These are phyloP conservation scores for Boletus sp. DNA, from an alignment of 768 basidiomycete species.

Conservation along the genomic window DNA sequence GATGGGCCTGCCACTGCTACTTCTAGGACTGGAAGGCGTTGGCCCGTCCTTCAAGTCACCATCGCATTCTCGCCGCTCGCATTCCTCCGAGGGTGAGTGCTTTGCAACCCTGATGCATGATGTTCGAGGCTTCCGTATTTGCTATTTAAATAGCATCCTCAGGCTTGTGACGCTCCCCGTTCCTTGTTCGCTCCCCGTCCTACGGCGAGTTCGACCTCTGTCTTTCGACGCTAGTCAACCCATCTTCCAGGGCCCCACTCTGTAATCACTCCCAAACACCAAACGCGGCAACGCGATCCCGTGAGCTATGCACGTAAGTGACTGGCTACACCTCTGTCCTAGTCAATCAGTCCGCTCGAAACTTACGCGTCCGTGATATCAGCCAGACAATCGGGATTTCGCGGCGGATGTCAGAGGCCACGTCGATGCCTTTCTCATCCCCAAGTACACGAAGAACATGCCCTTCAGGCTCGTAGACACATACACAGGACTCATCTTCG, in stretches of 20 bases:
- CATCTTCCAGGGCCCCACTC: not conserved
- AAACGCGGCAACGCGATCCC: not conserved
- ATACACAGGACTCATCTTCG: constrained; percentile 23
- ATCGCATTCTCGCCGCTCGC: not conserved
- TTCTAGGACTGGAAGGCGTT: not conserved
- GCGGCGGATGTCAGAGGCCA: constrained; percentile 10
- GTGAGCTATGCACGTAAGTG: constrained; percentile 7
- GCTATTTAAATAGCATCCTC: not conserved
- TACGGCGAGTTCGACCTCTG: not conserved
- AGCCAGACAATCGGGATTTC: constrained; percentile 7
- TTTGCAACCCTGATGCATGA: not conserved
- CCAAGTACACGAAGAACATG: constrained; percentile 14
- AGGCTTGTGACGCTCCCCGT: not conserved
- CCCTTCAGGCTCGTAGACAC: constrained; percentile 26
- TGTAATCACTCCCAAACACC: not conserved
- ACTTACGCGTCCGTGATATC: not conserved
- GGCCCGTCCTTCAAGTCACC: too few relatives aligned
- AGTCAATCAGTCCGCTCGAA: not conserved
- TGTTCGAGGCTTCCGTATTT: not conserved
- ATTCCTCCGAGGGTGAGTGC: not conserved
- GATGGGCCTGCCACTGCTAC: too few relatives aligned
- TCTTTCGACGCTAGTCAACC: not conserved
- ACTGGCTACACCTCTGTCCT: not conserved
- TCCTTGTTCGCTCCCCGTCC: not conserved
- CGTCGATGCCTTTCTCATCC: constrained; percentile 13